phyloP scores from a whole-genome alignment of 2,329 filamentous ascomycete genomes.

The Calonectria leucothoes region DNA sequence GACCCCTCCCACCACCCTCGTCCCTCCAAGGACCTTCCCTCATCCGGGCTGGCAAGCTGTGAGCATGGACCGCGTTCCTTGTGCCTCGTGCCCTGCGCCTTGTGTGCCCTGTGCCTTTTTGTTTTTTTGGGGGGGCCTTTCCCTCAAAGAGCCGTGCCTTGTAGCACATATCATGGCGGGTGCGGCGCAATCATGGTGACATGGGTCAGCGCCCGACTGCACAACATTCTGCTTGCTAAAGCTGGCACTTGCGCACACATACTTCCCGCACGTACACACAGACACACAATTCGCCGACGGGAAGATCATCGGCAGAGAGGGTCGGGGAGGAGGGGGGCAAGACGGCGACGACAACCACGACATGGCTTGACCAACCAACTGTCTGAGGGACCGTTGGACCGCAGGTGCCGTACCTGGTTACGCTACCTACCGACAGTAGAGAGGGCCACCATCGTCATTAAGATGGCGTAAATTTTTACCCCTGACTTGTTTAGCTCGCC shows the following conservation, averaged over 20 bases:
- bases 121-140: not conserved
- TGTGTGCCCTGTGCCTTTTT: not conserved
- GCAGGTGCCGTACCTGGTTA: not conserved
- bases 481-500: constrained; percentile 20
- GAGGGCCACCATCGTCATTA: not conserved
- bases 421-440: not conserved
- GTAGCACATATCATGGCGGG: constrained; percentile 7
- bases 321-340: not conserved
- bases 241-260: not conserved
- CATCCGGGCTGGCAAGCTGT: not conserved
- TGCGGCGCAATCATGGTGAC: constrained; percentile 16
- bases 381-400: not conserved
- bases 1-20: not conserved
- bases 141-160: not conserved
- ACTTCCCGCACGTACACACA: not conserved
- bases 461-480: constrained; percentile 20
- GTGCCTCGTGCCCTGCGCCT: not conserved
- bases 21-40: not conserved
- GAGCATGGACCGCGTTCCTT: not conserved
- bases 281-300: not conserved
- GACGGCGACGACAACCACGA: not conserved
- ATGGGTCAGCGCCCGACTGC: not conserved
- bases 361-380: not conserved
- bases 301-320: not conserved
- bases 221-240: not conserved